Evolutionary conservation across 2,329 filamentous ascomycete species (phyloP), one percentile per base, ranked within the genome.

Genomic region (Arachnomyces sp.): DNA sequence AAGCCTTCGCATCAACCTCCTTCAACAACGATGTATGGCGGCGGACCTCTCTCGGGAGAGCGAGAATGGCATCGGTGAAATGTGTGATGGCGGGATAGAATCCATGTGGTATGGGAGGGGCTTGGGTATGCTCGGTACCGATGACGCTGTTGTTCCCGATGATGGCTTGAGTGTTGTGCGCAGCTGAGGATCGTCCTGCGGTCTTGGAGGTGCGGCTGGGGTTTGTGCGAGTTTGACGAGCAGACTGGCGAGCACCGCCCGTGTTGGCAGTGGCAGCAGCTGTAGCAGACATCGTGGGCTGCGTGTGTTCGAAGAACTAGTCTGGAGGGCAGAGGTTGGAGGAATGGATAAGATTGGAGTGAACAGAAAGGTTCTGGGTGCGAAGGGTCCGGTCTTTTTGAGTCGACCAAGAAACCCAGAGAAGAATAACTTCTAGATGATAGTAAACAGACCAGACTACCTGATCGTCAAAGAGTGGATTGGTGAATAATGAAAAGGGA

Each of bases 1-100:
- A 92, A 49, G 94, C 85, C 68, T 98, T 98, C 47, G 90, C 90
- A 68, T 98, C 92, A 35, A 96, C 92, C 67, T 98, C 92, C 63
- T 95, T 95, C 52, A 98, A 74, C 42, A 96, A 76, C 28, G 90
- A 95, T 54, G 95, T 95, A 63, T 98, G 90, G 58, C 88, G 82
- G 52, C 95, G 87, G 37, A 95, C 86, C 67, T 98, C 92, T 62
- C 89, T 89, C 3, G 92, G 92, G 17, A 98, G 77, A 30, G 90
- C 89, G 38, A 87, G 82, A 58, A 96, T 87, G 47, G 88, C 82
- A 63, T 96, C 89, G 47, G 90, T 86, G 61, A 98, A 96, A 59
- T 80, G 79, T 31, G 76, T 77, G 47, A 84, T 73, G 16, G 77
- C 80, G 44, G 80, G 79, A 52, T 77, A 82, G 62, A 84, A 80